Evolutionary conservation across 1,139 yeast genomes (phyloP).

Genomic region (Geotrichum citri-aurantii): DNA sequence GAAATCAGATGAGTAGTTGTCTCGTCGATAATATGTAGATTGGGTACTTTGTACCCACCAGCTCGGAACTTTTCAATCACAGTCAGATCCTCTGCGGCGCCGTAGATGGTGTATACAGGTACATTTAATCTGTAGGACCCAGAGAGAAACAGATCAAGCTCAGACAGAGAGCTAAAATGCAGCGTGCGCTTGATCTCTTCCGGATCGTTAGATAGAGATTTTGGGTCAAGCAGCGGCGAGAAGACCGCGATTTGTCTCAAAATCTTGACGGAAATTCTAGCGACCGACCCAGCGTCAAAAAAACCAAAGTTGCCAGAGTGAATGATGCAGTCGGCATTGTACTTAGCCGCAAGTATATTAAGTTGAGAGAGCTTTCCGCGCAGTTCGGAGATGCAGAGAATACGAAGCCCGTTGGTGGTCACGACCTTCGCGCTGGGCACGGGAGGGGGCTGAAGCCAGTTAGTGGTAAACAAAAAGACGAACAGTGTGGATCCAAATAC

Average conservation of each 20-base stretch:
- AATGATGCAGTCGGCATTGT: constrained; percentile 48
- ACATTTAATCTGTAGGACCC: constrained; percentile 47
- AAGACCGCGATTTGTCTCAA: constrained; percentile 63
- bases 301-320: constrained; percentile 83
- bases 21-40: constrained; percentile 60
- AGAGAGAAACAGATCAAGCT: constrained; percentile 46
- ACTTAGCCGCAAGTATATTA: constrained; percentile 44
- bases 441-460: background rate
- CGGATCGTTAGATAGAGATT: constrained; percentile 38
- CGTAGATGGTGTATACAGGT: constrained; percentile 72
- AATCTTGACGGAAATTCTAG: constrained; percentile 40
- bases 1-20: constrained; percentile 36
- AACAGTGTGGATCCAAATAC: background rate
- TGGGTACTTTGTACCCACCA: constrained; percentile 50
- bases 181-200: constrained; percentile 40
- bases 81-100: constrained; percentile 67
- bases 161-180: constrained; percentile 44
- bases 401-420: constrained; percentile 34
- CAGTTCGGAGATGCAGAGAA: constrained; percentile 52
- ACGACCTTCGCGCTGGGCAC: constrained; percentile 8
- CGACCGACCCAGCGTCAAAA: constrained; percentile 56
- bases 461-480: background rate
- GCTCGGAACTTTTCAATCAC: constrained; percentile 57
- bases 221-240: constrained; percentile 50
- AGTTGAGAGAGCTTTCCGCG: constrained; percentile 47